These are phyloP conservation scores for Penicillium canariense DNA, from an alignment of 495 filamentous ascomycete genomes.

Conservation along the genomic window DNA sequence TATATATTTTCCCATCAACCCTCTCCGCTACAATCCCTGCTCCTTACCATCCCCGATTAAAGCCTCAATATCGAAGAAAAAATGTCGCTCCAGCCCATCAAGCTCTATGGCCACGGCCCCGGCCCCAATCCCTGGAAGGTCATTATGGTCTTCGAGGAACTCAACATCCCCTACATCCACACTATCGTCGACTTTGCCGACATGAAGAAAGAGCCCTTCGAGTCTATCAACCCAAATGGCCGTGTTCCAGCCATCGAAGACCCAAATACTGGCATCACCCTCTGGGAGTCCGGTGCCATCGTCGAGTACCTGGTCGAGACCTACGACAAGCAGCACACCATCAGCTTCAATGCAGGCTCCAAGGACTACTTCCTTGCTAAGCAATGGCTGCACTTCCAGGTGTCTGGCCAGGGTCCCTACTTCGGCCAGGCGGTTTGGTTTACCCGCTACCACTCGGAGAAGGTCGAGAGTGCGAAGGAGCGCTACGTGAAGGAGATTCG, in stretches of 20 bases:
- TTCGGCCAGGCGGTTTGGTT: constrained; percentile 62
- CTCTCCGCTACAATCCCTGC: not conserved
- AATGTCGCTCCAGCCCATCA: constrained; percentile 48
- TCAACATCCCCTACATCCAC: constrained; percentile 54
- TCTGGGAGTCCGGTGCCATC: constrained; percentile 77
- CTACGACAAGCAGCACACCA: constrained; percentile 63
- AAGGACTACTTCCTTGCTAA: constrained; percentile 52
- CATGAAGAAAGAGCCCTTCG: constrained; percentile 56
- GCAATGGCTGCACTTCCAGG: constrained; percentile 69
- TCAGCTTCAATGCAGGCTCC: constrained; percentile 52
- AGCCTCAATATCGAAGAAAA: not conserved
- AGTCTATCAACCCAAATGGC: constrained; percentile 68
- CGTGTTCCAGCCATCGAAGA: constrained; percentile 62
- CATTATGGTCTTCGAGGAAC: constrained; percentile 59
- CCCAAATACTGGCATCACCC: constrained; percentile 60
- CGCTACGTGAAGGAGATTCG: constrained; percentile 60
- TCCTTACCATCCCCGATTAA: not conserved
- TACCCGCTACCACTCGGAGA: constrained; percentile 51
- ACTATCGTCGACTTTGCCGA: constrained; percentile 43
- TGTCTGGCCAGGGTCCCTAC: constrained; percentile 68
- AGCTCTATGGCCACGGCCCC: constrained; percentile 35
- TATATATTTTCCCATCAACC: not conserved
- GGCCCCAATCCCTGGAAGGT: constrained; percentile 69
- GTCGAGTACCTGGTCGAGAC: constrained; percentile 66
- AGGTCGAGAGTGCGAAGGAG: constrained; percentile 54